These are phyloP conservation scores for Cercophora sp. DNA, from an alignment of 495 filamentous ascomycete genomes.

Conservation along the genomic window DNA sequence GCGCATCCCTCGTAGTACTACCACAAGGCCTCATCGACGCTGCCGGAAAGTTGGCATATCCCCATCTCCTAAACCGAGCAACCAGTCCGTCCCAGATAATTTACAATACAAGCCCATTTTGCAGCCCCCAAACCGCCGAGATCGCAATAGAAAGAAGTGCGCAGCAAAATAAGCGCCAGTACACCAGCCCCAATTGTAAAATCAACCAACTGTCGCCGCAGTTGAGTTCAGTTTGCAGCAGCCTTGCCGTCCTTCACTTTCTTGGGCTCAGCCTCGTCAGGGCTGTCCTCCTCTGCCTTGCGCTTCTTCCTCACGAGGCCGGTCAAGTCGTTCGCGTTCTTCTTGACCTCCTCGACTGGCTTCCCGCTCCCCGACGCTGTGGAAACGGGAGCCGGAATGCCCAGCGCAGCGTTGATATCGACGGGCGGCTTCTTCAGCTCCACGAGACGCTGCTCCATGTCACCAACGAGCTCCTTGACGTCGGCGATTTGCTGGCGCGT, in stretches of 20 bases:
- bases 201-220: no score
- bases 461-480: conserved; percentile 78
- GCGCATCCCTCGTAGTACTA: no score
- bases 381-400: conserved; percentile 37
- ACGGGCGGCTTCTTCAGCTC: conserved; percentile 72
- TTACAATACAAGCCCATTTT: no score
- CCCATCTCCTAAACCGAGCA: no score
- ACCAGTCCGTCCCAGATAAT: no score
- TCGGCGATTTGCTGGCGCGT: conserved; percentile 67
- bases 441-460: conserved; percentile 70
- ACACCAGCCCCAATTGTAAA: no score
- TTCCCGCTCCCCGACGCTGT: conserved; percentile 51
- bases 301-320: conserved; percentile 79
- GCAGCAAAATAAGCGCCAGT: no score
- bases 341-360: conserved; percentile 70
- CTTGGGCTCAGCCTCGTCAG: conserved; percentile 43
- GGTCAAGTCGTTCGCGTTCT: conserved; percentile 79
- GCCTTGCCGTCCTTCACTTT: conserved; percentile 26
- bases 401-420: conserved; percentile 55
- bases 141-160: no score
- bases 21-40: no score
- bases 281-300: conserved; percentile 34
- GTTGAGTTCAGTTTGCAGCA: no score
- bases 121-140: no score
- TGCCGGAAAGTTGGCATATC: no score